Percentiles rank a stretch among this genome's conserved stretches.
phyloP scores from a whole-genome alignment of 495 filamentous ascomycete genomes.

The Cryomyces minteri region DNA sequence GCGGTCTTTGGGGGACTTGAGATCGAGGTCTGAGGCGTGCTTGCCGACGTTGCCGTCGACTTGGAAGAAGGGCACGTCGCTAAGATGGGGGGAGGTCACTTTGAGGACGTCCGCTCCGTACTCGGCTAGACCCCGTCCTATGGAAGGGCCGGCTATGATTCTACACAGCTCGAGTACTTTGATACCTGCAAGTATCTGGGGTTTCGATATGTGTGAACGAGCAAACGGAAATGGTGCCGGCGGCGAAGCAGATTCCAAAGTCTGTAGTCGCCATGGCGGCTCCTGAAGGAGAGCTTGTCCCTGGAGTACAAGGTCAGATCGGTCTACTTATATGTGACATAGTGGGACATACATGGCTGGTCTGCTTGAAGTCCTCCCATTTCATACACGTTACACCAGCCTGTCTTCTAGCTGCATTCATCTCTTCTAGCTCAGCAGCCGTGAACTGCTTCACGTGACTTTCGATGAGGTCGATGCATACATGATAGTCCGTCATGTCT shows the following conservation, averaged over 20 bases:
- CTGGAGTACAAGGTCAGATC: conserved; percentile 9
- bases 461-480: conserved; percentile 50
- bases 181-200: conserved; percentile 28
- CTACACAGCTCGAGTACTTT: conserved; percentile 42
- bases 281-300: conserved; percentile 28
- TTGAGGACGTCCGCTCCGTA: conserved; percentile 44
- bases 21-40: conserved; percentile 14
- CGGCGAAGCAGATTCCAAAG: conserved; percentile 27
- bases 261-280: conserved; percentile 35
- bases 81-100: conserved; percentile 33
- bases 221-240: conserved; percentile 31
- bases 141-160: conserved; percentile 40
- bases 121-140: conserved; percentile 33
- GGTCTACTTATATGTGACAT: not conserved
- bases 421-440: conserved; percentile 39
- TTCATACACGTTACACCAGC: conserved; percentile 50
- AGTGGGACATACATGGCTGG: conserved; percentile 26
- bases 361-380: conserved; percentile 42
- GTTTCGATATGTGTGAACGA: conserved; percentile 3
- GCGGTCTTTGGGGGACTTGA: conserved; percentile 7
- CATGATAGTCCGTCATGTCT: conserved; percentile 43
- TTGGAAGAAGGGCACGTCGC: conserved; percentile 13
- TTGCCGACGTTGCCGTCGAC: conserved; percentile 12
- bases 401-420: conserved; percentile 42
- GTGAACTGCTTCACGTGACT: conserved; percentile 43